phyloP scores from a whole-genome alignment of 2,329 filamentous ascomycete species.

The Calonectria pteridis region DNA sequence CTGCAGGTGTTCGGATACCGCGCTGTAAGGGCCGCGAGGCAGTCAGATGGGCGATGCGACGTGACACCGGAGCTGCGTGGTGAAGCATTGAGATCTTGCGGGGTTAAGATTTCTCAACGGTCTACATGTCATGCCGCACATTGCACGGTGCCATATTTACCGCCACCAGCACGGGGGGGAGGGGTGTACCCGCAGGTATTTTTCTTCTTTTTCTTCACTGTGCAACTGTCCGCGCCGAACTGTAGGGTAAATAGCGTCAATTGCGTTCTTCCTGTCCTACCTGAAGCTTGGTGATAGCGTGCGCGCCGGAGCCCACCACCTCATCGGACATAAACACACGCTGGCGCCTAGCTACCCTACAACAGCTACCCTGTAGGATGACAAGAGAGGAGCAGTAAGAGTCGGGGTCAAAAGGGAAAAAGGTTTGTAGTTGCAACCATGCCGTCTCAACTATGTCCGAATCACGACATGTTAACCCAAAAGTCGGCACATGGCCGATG shows the following conservation, averaged over 20 bases:
- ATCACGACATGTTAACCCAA: background rate
- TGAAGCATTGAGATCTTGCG: slow-evolving; percentile 34
- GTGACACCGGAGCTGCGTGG: slow-evolving; percentile 33
- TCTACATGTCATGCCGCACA: slow-evolving; percentile 20
- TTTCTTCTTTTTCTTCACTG: background rate
- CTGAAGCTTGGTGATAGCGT: background rate
- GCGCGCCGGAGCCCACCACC: slow-evolving; percentile 4
- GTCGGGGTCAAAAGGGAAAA: background rate
- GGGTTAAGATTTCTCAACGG: slow-evolving; percentile 25
- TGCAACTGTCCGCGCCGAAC: background rate
- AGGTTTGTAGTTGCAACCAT: background rate
- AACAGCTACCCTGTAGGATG: slow-evolving; percentile 6
- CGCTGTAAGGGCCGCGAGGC: slow-evolving; percentile 3
- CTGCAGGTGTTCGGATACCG: slow-evolving; percentile 21
- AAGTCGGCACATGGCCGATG: background rate
- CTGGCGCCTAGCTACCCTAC: background rate
- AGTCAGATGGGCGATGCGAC: slow-evolving; percentile 36
- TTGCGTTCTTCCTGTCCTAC: background rate
- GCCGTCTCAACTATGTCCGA: background rate
- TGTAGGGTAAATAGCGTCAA: slow-evolving; percentile 5
- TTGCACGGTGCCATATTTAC: slow-evolving; percentile 16
- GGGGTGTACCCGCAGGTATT: background rate
- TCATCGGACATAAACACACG: background rate
- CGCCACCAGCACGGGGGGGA: background rate
- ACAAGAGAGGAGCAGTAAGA: background rate